phyloP scores from a whole-genome alignment of 2,329 filamentous ascomycete species.

The Dactylonectria macrodidyma region DNA sequence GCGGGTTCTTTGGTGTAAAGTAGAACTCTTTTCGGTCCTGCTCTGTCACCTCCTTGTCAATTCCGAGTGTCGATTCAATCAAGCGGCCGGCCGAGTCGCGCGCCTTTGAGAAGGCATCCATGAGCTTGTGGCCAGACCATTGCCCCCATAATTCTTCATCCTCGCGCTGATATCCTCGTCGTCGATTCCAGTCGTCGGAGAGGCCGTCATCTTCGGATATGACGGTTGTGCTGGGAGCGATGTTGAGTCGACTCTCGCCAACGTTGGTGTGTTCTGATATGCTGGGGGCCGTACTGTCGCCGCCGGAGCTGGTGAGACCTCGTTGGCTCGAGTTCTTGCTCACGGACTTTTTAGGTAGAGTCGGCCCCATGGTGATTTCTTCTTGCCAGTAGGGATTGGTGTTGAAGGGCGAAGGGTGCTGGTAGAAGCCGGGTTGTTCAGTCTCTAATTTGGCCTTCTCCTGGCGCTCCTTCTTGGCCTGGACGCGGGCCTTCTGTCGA shows the following conservation, averaged over 20 bases:
- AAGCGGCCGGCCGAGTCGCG: conserved; percentile 68
- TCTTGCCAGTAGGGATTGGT: conserved; percentile 93
- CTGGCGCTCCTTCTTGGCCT: conserved; percentile 77
- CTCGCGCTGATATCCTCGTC: conserved; percentile 83
- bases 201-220: conserved; percentile 56
- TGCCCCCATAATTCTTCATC: conserved; percentile 90
- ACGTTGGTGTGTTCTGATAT: conserved; percentile 57
- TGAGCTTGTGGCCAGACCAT: conserved; percentile 70
- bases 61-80: conserved; percentile 66
- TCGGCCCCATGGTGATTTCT: conserved; percentile 87
- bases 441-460: conserved; percentile 76
- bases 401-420: conserved; percentile 85
- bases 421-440: conserved; percentile 81
- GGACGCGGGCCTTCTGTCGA: conserved; percentile 78
- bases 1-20: conserved; percentile 73
- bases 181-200: conserved; percentile 78
- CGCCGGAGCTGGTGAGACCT: conserved; percentile 70
- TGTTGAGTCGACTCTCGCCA: conserved; percentile 54
- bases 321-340: conserved; percentile 73
- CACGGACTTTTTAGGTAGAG: conserved; percentile 74
- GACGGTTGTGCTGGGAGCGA: conserved; percentile 48
- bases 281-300: conserved; percentile 66
- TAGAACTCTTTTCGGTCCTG: conserved; percentile 73
- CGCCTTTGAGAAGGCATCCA: conserved; percentile 72
- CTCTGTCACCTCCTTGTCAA: conserved; percentile 68